Conservation (phyloP, 345 rosid species). For the Hirschfeldia incana region DNA sequence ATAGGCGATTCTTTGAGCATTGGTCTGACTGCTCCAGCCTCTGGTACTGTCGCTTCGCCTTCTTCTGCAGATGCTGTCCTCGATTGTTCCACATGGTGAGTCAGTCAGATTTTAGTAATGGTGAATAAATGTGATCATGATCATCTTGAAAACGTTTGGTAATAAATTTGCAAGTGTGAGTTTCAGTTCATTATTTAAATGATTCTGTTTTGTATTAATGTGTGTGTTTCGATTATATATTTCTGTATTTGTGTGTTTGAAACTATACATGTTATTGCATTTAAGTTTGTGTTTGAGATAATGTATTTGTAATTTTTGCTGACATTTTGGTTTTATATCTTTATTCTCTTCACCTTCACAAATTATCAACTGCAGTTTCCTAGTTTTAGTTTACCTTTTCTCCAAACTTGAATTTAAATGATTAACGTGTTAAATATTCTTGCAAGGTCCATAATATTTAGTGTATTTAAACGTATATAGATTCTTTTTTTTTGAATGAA, state of each 20-base stretch:
- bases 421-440: too few relatives aligned
- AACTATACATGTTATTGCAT: neutral
- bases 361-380: too few relatives aligned
- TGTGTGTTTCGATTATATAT: neutral
- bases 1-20: neutral
- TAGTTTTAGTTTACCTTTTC: too few relatives aligned
- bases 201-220: neutral
- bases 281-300: neutral
- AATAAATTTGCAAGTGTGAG: neutral
- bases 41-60: neutral
- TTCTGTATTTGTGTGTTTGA: neutral
- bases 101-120: neutral
- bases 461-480: too few relatives aligned
- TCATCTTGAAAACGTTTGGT: neutral
- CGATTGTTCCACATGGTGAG: constrained; percentile 17
- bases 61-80: constrained; percentile 6
- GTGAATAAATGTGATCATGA: neutral
- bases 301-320: neutral
- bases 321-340: neutral
- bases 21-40: constrained; percentile 21
- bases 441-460: too few relatives aligned
- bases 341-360: too few relatives aligned
- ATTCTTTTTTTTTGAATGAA: too few relatives aligned
- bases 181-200: neutral
- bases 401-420: too few relatives aligned